Base-by-base conservation (phyloP, 176 grass and related monocot species). In the Cenchrus americanus region DNA sequence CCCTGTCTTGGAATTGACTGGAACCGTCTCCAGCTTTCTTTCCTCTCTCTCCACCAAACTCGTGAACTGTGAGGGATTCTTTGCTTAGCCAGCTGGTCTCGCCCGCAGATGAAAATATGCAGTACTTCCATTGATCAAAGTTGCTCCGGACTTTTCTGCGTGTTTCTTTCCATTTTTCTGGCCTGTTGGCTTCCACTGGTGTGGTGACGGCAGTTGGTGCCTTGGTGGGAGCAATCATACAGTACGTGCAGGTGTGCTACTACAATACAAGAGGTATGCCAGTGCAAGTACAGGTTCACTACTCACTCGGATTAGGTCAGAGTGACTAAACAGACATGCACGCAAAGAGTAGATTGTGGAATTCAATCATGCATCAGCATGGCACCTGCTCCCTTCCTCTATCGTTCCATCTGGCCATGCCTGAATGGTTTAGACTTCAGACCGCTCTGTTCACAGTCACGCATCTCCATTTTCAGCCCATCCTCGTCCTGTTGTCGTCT, bases 391-490 rank as follows among this genome's bases (percentile, higher is more conserved):
- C 4, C 47, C 34, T 37, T 34, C 48, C 49, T 34, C 26, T 62
- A 70, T 76, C 71, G 34, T 65, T 54, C 83, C 47, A 26, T 63
- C 44, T 66, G 43, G 55, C 14, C 27, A 64, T 23, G 14, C 21
- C 18, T 61, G 71, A 51, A 81, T 80, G 60, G 10, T 21, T 66
- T 22, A 6, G 51, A 24, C 11, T 15, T 9, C 43, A 44, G 43
- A 12, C 47, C 11, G 47, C 47, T 49, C 47, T 49, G 18, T 50
- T 15, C 26, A 76, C 19, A 68, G 85, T 43, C 18, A 14, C 15
- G 77, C 52, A 27, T 62, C 82, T 46, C 54, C 58, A 78, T 81
- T 61, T 10, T 57, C 57, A 8, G 78, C 64, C 77, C 83, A 76
- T 4, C 6, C 21, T 26, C 81, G 78, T 72, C 78, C 7, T 77